Evolutionary conservation across 2,329 filamentous ascomycete genomes (phyloP), one percentile per base, ranked within the genome.

Genomic region (Lachnellula subtilissima): DNA sequence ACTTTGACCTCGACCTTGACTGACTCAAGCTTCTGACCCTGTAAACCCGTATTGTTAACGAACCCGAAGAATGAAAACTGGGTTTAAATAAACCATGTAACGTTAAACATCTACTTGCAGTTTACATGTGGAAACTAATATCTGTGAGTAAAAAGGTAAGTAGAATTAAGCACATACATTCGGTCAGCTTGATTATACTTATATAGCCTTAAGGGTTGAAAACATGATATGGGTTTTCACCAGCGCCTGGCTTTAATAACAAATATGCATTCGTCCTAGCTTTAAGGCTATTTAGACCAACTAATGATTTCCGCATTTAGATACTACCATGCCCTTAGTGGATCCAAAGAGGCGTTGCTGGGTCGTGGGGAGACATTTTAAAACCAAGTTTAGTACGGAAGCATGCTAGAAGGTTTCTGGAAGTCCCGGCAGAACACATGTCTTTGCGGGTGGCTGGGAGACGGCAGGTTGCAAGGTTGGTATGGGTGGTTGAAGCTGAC

Each of bases 21-120:
- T 47, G 50, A 50, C 47, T 53, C 25, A 53, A 19, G 32, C 50
- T 51, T 3, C 43, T 50, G 42, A 36, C 45, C 50, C 48, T 45
- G 52, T 47, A 37, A 52, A 52, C 49, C 50, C 46, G 22, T 17
- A 17, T 12, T 19, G 1, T 14, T 45, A 5, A 11, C 9, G 28
- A 9, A 4, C 8, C 8, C 7, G 28, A 32, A 9, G 28, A 7
- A 25, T 9, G 8, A 32, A 32, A 32, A 32, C 28, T 9, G 8
- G 28, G 28, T 32, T 32, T 32, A 9, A 9, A 11, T 11, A 3
- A 32, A 11, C 9, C 28, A 32, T 32, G 9, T 32, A 32, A 32
- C 28, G 11, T 32, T 32, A 11, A 32, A 4, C 2, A 2, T 32
- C 9, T 11, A 32, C 8, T 32, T 11, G 28, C 8, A 28, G 28